Base-by-base conservation (phyloP, 345 rosid genomes). In the Syzygium aqueum region DNA sequence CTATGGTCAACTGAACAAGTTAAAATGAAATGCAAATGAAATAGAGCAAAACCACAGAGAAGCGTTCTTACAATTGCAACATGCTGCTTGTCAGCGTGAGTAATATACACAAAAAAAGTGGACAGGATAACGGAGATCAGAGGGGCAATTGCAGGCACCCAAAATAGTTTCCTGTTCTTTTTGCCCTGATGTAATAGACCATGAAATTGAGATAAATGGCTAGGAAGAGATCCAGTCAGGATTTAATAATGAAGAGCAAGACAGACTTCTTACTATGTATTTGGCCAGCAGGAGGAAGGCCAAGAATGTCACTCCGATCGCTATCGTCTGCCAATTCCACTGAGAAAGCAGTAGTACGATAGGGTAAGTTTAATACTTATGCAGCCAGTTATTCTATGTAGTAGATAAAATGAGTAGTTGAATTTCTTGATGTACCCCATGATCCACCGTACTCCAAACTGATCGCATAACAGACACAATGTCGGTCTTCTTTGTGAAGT, bases 301-400 rank as follows among this genome's bases (percentile, higher is more conserved):
- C 37, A 92, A 89, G 88, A 93, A 93, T 49, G 90, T 85, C 52
- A 87, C 85, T 25, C 95, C 94, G 82, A 91, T 83, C 8, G 89
- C 87, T 77, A 90, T 87, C 50, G 93, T 92, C 90, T 91, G 90
- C 95, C 93, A 91, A 85, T 90, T 90, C 95, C 95, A 93, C 94
- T 92, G 94, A 92, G 87, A 49, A 86, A 82, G n/a, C 21, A 37
- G 30, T 33, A 50, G 33, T 46, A 40, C 23, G 6, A 33, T 33
- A 16, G 46, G 17, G 23, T 30, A 67, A 30, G 78, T 67, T 33
- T 67, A 33, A 67, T 33, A 67, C 46, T 3, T 67, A 33, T 4
- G 23, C 13, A 17, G 78, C 46, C 46, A 17, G 46, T 33, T 46
- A 40, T 57, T 85, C 49, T 85, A 28, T n/a, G 11, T 2, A 28